These are phyloP conservation scores for Ilex paraguariensis DNA, from an alignment of 305 asterid genomes.

Conservation along the genomic window DNA sequence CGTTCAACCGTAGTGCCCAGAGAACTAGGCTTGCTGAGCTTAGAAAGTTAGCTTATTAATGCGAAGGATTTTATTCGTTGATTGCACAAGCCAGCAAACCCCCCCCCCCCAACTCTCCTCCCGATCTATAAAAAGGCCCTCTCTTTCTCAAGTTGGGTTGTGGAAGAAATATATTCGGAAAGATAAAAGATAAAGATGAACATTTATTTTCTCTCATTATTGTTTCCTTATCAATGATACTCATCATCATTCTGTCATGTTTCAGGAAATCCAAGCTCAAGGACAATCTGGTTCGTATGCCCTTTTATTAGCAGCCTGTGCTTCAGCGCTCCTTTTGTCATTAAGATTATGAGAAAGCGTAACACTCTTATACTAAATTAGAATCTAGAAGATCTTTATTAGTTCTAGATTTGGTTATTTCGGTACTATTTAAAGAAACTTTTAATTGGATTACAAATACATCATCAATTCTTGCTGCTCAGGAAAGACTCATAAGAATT, in stretches of 20 bases:
- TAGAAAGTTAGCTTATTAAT: too few relatives aligned
- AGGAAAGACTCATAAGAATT: conserved; percentile 8
- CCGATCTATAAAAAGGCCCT: too few relatives aligned
- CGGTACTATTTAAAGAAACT: conserved; percentile 19
- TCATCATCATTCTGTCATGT: conserved; percentile 12
- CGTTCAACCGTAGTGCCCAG: too few relatives aligned
- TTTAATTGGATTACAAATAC: conserved; percentile 19
- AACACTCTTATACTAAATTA: conserved; percentile 8
- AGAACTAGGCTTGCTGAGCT: too few relatives aligned
- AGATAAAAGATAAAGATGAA: too few relatives aligned
- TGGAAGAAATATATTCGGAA: too few relatives aligned
- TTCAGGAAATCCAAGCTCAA: conserved; percentile 52
- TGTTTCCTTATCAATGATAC: neutral
- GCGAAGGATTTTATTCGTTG: too few relatives aligned
- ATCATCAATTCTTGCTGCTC: conserved; percentile 16
- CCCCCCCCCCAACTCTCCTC: too few relatives aligned
- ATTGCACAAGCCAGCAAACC: too few relatives aligned
- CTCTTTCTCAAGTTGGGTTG: too few relatives aligned
- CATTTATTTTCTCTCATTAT: too few relatives aligned
- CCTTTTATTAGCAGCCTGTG: conserved; percentile 30
- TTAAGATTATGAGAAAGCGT: conserved; percentile 21
- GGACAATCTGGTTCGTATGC: conserved; percentile 22
- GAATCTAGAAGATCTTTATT: conserved; percentile 8
- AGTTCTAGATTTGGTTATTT: conserved; percentile 17
- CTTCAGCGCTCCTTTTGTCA: conserved; percentile 33